These are phyloP conservation scores for Fusarium haematococcum DNA, from an alignment of 2,329 filamentous ascomycete genomes.

Conservation along the genomic window DNA sequence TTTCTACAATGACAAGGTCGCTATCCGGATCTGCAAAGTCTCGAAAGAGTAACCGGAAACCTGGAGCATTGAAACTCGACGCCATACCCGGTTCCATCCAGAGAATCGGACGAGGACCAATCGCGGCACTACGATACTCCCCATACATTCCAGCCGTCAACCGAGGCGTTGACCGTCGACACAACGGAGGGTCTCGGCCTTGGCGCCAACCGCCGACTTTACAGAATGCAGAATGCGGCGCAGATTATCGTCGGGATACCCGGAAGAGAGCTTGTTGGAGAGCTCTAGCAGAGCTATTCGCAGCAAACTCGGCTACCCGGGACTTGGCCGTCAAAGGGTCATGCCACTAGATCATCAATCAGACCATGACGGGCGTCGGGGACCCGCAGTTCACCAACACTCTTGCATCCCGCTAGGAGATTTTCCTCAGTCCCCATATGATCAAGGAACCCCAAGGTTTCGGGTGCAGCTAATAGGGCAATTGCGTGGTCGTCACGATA, in stretches of 20 bases:
- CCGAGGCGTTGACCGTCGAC: constrained; percentile 10
- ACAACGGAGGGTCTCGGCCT: constrained; percentile 1
- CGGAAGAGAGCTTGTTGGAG: not conserved
- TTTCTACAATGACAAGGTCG: constrained; percentile 71
- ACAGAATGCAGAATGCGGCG: constrained; percentile 27
- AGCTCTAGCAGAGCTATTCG: constrained; percentile 7
- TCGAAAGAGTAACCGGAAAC: constrained; percentile 34
- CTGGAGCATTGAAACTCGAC: constrained; percentile 1
- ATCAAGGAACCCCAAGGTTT: constrained; percentile 7
- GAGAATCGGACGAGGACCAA: constrained; percentile 6
- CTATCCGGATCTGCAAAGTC: constrained; percentile 65
- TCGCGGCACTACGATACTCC: constrained; percentile 5
- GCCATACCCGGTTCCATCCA: constrained; percentile 18
- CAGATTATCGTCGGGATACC: constrained; percentile 12
- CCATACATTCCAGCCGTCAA: constrained; percentile 39
- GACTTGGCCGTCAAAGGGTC: constrained; percentile 23
- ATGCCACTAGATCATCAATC: constrained; percentile 34
- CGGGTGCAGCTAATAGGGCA: constrained; percentile 17
- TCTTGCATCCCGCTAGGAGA: not conserved
- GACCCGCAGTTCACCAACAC: constrained; percentile 20
- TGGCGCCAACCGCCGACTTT: constrained; percentile 15
- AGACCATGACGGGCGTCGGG: constrained; percentile 24
- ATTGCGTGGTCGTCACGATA: constrained; percentile 34
- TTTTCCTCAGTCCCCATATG: constrained; percentile 12
- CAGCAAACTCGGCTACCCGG: constrained; percentile 5